A percentile compares a stretch with the other conserved stretches of the same genome.
phyloP scores from a whole-genome alignment of 768 basidiomycete species.

The Hemileccinum impolitum region DNA sequence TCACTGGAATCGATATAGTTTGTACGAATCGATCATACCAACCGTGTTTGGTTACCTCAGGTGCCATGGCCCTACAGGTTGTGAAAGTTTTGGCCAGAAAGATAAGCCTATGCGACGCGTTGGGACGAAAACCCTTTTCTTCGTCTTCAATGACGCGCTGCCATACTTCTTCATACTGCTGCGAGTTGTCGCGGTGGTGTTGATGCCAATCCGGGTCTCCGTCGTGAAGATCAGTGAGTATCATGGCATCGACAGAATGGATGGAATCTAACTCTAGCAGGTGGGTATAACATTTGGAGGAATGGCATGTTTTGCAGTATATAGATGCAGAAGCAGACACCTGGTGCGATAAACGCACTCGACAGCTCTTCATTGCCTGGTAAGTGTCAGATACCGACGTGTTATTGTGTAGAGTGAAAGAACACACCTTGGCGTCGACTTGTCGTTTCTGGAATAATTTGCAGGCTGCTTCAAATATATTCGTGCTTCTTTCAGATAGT shows the following conservation, averaged over 20 bases:
- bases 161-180: conserved; percentile 13
- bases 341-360: conserved; percentile 16
- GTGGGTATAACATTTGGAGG: conserved; percentile 35
- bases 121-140: conserved; percentile 34
- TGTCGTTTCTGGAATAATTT: conserved; percentile 22
- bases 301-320: conserved; percentile 38
- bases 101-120: conserved; percentile 36
- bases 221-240: conserved; percentile 15
- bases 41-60: conserved; percentile 40
- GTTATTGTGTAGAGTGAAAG: not conserved
- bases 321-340: conserved; percentile 21
- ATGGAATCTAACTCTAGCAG: conserved; percentile 30
- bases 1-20: conserved; percentile 22
- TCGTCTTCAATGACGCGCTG: conserved; percentile 29
- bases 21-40: conserved; percentile 55
- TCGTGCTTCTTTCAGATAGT: conserved; percentile 19
- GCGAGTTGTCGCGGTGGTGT: conserved; percentile 23
- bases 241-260: conserved; percentile 38
- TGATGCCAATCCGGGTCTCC: conserved; percentile 34
- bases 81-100: conserved; percentile 47
- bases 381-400: not conserved
- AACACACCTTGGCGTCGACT: conserved; percentile 12
- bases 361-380: conserved; percentile 21
- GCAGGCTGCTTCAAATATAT: conserved; percentile 34
- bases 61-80: conserved; percentile 46